Base-by-base conservation (phyloP, 345 rosid genomes). In the Bruguiera sexangula region DNA sequence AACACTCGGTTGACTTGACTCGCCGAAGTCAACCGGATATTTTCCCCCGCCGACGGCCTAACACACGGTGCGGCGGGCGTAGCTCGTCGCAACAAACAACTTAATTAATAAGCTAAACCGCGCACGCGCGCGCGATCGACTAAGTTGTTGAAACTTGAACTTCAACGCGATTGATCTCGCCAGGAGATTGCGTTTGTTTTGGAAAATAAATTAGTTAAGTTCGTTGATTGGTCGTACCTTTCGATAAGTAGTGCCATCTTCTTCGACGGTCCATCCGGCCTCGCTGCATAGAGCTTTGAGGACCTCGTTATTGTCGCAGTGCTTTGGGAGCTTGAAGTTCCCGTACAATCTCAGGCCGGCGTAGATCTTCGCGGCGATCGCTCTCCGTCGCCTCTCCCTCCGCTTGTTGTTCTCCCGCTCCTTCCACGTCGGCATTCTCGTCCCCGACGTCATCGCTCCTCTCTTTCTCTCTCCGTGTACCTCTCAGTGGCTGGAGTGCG, bases 331-430 rank as follows among this genome's bases (percentile, higher is more conserved):
- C 84, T 86, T 86, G 83, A 71, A 92, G 75, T 87, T 89, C 0
- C 97, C 97, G 63, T 85, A 88, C 87, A 85, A 82, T 82, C 97
- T 82, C 10, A 92, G 82, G 21, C 97, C 97, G 1, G 94, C 46
- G 80, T 85, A 92, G 78, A 92, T 89, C 82, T 92, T 92, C 5
- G 96, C 92, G 2, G 96, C 92, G 29, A 89, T 85, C 20, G 97
- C 97, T 82, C 97, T 82, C 82, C 97, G 71, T 71, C 92, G 66
- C 75, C 97, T 73, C 80, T 92, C 97, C 68, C 97, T 82, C 52
- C 84, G 81, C 87, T 85, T 92, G 85, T 92, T 92, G 82, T 89
- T 92, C 84, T 92, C 96, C 75, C 97, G 82, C 62, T 92, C 97
- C 75, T 84, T 92, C 92, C 89, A 86, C 51, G 97, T 85, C 57